These are phyloP conservation scores for Chondrostereum purpureum DNA, from an alignment of 1,284 basidiomycete species.

Conservation along the genomic window DNA sequence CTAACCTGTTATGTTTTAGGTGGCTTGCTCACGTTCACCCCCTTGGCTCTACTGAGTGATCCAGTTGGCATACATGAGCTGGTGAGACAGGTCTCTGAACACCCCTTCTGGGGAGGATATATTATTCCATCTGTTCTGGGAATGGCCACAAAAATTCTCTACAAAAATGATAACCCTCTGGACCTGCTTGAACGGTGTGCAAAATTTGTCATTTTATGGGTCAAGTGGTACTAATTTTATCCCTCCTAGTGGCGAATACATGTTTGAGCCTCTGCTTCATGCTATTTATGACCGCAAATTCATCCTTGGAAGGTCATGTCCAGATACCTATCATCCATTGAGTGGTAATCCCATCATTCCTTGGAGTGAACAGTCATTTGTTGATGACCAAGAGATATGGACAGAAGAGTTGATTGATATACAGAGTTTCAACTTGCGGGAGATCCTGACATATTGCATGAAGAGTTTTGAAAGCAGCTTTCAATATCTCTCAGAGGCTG, in stretches of 20 bases:
- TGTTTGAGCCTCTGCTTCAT: constrained; percentile 35
- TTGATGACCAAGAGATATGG: neutral
- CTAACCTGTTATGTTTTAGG: no score
- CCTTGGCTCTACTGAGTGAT: constrained; percentile 47
- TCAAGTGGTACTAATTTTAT: constrained; percentile 1
- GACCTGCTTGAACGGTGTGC: constrained; percentile 27
- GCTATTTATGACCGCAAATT: constrained; percentile 47
- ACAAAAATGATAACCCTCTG: constrained; percentile 29
- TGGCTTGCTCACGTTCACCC: constrained; percentile 61
- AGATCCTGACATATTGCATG: constrained; percentile 34
- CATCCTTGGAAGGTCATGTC: constrained; percentile 41
- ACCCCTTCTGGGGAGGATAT: constrained; percentile 62
- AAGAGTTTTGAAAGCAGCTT: constrained; percentile 31
- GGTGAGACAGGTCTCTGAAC: constrained; percentile 43
- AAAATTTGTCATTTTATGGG: constrained; percentile 1
- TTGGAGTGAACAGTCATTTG: constrained; percentile 1
- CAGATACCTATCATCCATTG: constrained; percentile 13
- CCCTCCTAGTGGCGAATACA: constrained; percentile 28
- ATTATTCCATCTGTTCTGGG: constrained; percentile 55
- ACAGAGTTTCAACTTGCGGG: constrained; percentile 21
- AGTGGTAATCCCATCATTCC: neutral
- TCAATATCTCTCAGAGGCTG: constrained; percentile 18
- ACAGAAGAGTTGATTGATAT: constrained; percentile 8
- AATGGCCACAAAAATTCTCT: constrained; percentile 29
- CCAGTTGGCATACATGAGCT: constrained; percentile 35